Evolutionary conservation across 2,329 filamentous ascomycete species (phyloP).

Genomic region (Paecilomyces dactylethromorphus): DNA sequence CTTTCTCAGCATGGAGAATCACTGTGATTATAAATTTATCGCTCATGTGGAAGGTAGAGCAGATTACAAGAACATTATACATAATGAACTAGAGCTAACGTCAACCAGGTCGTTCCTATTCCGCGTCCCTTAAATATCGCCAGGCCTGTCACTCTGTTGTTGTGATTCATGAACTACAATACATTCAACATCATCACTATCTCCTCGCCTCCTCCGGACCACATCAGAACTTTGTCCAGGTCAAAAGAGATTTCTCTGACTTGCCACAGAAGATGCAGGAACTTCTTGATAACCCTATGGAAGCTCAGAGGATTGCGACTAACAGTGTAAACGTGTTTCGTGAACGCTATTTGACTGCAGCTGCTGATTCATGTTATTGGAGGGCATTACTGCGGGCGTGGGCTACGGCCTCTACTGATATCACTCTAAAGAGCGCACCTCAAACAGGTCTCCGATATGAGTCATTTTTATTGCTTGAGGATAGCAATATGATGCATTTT

Average conservation of each 20-base stretch:
- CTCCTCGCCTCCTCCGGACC: conserved; percentile 37
- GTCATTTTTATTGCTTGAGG: conserved; percentile 22
- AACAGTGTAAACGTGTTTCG: conserved; percentile 42
- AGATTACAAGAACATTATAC: neutral
- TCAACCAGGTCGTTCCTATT: conserved; percentile 35
- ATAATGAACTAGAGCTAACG: neutral
- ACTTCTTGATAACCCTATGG: conserved; percentile 28
- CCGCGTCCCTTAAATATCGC: conserved; percentile 45
- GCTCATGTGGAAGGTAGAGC: conserved; percentile 45
- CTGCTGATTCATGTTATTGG: conserved; percentile 49
- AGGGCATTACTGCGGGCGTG: conserved; percentile 33
- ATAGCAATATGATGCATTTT: conserved; percentile 15
- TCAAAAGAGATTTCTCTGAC: conserved; percentile 50
- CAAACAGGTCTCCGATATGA: conserved; percentile 22
- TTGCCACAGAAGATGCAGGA: conserved; percentile 34
- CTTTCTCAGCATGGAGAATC: conserved; percentile 44
- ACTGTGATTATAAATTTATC: conserved; percentile 48
- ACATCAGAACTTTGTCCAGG: conserved; percentile 43
- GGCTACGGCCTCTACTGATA: conserved; percentile 16
- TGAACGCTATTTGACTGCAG: conserved; percentile 44
- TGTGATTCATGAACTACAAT: conserved; percentile 42
- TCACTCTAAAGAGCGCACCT: conserved; percentile 3
- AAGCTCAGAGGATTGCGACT: conserved; percentile 39
- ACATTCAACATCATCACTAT: conserved; percentile 42
- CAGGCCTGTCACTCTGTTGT: conserved; percentile 44